phyloP scores from a whole-genome alignment of 495 filamentous ascomycete genomes.

The Trichoderma parareesei region DNA sequence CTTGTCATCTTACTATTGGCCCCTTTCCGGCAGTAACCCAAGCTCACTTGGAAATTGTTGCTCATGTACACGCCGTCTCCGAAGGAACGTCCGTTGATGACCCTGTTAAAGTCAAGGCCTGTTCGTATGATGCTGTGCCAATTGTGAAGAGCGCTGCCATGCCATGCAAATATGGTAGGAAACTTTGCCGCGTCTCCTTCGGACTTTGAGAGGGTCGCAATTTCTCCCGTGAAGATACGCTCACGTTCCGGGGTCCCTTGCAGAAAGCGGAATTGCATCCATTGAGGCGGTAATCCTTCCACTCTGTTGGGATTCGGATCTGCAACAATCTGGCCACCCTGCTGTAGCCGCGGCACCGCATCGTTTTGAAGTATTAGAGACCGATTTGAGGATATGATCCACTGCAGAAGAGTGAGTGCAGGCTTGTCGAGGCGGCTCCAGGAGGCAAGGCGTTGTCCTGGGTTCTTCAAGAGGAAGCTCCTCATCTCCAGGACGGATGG shows the following conservation, averaged over 20 bases:
- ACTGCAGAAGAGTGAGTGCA: conserved; percentile 62
- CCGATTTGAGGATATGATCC: conserved; percentile 87
- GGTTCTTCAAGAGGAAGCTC: conserved; percentile 42
- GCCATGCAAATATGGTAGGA: conserved; percentile 77
- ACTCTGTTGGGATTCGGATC: conserved; percentile 34
- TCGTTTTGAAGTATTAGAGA: conserved; percentile 75
- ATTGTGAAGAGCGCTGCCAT: conserved; percentile 67
- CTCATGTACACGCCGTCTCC: conserved; percentile 83
- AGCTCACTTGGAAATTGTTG: conserved; percentile 46
- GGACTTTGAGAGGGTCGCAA: conserved; percentile 19
- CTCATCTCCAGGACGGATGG: conserved; percentile 60
- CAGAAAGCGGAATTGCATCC: conserved; percentile 76
- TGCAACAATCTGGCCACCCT: conserved; percentile 13
- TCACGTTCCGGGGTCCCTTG: conserved; percentile 92
- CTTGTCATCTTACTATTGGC: background rate
- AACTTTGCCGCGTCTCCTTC: conserved; percentile 28
- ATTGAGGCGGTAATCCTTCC: conserved; percentile 57
- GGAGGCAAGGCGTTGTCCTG: conserved; percentile 37
- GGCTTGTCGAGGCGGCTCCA: conserved; percentile 62
- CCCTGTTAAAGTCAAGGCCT: conserved; percentile 64
- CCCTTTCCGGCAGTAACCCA: conserved; percentile 38
- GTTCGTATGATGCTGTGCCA: conserved; percentile 89
- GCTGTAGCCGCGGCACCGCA: conserved; percentile 19
- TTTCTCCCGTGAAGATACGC: conserved; percentile 56
- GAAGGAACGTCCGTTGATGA: conserved; percentile 55